Evolutionary conservation across 768 basidiomycete genomes (phyloP).

Genomic region (Chalciporus chontae): DNA sequence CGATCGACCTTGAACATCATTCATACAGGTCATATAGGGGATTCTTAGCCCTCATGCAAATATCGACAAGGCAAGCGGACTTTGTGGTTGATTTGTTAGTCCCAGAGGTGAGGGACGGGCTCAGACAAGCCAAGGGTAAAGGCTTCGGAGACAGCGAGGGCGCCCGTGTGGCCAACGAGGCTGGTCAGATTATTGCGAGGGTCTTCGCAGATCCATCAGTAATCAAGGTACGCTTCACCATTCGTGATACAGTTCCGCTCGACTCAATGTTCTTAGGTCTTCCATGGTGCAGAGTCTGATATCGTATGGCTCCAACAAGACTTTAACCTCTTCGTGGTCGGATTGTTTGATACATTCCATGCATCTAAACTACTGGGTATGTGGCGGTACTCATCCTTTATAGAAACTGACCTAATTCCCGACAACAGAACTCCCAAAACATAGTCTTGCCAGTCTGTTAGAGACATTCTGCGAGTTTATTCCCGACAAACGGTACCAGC

Average conservation of each 20-base stretch:
- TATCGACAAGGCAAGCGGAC: slow-evolving; percentile 79
- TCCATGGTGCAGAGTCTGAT: slow-evolving; percentile 94
- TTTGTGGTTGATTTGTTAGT: slow-evolving; percentile 83
- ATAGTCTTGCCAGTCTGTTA: slow-evolving; percentile 80
- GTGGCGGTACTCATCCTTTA: not conserved
- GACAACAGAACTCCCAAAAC: slow-evolving; percentile 68
- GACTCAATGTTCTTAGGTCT: slow-evolving; percentile 48
- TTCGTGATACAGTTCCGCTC: not conserved
- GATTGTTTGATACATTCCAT: slow-evolving; percentile 96
- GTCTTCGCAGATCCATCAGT: slow-evolving; percentile 76
- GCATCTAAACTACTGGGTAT: slow-evolving; percentile 82
- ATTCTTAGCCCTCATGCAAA: slow-evolving; percentile 91
- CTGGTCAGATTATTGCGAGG: slow-evolving; percentile 46
- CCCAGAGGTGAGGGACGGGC: slow-evolving; percentile 58
- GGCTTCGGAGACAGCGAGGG: slow-evolving; percentile 7
- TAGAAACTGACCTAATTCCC: not conserved
- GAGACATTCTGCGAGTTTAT: slow-evolving; percentile 87
- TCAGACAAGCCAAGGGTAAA: slow-evolving; percentile 58
- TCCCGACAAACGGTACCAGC: slow-evolving; percentile 93
- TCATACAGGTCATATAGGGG: slow-evolving; percentile 80
- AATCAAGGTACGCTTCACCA: slow-evolving; percentile 60
- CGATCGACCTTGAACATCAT: slow-evolving; percentile 95
- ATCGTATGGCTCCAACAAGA: slow-evolving; percentile 96
- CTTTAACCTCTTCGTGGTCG: slow-evolving; percentile 90
- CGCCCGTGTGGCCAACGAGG: slow-evolving; percentile 20